Percentiles rank a stretch among this genome's conserved stretches.
Conservation (phyloP, 2,329 filamentous ascomycete genomes). For the Apiospora aurea region DNA sequence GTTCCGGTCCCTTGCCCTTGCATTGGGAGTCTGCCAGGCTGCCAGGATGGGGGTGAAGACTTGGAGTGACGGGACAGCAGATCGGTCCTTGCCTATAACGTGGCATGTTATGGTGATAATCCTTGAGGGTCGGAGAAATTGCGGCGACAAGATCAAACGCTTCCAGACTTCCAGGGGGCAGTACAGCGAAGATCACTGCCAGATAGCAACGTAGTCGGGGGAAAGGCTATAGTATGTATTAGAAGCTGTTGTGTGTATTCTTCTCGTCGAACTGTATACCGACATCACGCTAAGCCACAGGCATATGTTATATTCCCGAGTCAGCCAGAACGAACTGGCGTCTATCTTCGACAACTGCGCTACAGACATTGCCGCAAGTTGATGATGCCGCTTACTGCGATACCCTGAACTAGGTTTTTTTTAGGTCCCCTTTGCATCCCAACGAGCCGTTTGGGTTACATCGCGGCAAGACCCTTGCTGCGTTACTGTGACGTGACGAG, state of each 20-base stretch:
- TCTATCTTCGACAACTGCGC: constrained; percentile 1
- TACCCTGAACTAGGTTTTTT: neutral
- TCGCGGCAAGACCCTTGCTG: neutral
- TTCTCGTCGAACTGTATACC: neutral
- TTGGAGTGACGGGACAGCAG: neutral
- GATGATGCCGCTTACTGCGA: neutral
- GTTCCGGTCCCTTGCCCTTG: constrained; percentile 13
- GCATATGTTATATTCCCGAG: neutral
- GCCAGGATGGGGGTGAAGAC: neutral
- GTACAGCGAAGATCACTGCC: neutral
- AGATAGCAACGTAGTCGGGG: neutral
- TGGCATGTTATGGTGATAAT: constrained; percentile 19
- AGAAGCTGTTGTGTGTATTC: neutral
- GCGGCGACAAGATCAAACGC: neutral
- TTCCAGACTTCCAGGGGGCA: neutral
- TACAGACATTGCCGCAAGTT: neutral
- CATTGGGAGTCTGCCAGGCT: neutral
- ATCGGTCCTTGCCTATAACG: constrained; percentile 2
- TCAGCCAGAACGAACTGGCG: neutral
- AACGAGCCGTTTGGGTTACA: constrained; percentile 1
- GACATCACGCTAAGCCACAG: neutral
- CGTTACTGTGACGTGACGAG: constrained; percentile 2
- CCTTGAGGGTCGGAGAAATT: constrained; percentile 11
- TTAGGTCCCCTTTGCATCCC: neutral
- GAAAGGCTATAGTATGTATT: neutral